Conservation (phyloP, 2,329 filamentous ascomycete species). For the Paecilomyces dactylethromorphus region DNA sequence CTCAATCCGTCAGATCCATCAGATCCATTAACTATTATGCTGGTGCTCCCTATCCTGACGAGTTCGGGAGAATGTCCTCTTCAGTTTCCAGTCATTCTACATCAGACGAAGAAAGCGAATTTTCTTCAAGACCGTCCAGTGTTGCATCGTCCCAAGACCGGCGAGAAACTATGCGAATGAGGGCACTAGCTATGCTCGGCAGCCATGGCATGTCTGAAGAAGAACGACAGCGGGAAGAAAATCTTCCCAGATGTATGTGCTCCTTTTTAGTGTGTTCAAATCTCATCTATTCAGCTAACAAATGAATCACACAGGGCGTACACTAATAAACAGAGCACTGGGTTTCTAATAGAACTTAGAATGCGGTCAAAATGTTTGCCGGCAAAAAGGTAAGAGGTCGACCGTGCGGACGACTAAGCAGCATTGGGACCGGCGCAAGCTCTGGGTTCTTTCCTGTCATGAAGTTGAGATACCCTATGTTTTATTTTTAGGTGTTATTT, state of each 20-base stretch:
- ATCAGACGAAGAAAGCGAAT: not conserved
- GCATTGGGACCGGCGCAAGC: not conserved
- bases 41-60: not conserved
- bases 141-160: constrained; percentile 1
- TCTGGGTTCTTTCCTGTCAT: not conserved
- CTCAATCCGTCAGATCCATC: not conserved
- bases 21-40: not conserved
- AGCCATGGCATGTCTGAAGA: constrained; percentile 9
- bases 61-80: not conserved
- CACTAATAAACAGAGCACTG: not conserved
- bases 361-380: not conserved
- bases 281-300: not conserved
- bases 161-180: constrained; percentile 6
- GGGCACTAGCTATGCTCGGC: constrained; percentile 6
- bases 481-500: not conserved
- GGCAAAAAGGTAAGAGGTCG: not conserved
- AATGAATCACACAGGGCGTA: not conserved
- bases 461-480: not conserved
- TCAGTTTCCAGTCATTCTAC: not conserved
- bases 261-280: not conserved
- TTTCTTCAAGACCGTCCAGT: not conserved
- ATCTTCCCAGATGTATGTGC: constrained; percentile 14
- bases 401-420: not conserved
- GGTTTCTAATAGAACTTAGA: not conserved
- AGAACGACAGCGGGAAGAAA: constrained; percentile 10